A percentile compares a stretch with the other conserved stretches of the same genome.
Conservation (phyloP, 352 stramenopile species). For the Globisporangium barbulae region DNA sequence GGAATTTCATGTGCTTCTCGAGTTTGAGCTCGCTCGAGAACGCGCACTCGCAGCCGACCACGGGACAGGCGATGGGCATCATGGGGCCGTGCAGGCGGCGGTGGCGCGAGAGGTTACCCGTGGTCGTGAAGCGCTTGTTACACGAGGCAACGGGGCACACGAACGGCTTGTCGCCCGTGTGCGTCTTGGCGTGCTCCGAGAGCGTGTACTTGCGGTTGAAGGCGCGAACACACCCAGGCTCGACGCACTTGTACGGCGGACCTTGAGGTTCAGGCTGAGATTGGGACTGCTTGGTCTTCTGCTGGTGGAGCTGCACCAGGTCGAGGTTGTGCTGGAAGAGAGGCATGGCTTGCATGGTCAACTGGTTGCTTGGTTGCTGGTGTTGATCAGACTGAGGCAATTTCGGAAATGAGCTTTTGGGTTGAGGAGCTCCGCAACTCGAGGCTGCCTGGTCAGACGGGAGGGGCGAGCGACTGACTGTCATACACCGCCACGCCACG, state of each 20-base stretch:
- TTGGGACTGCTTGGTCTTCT: neutral
- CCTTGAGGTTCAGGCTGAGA: neutral
- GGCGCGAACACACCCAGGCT: conserved; percentile 19
- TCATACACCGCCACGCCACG: neutral
- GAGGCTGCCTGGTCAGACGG: neutral
- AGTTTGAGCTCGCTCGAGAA: conserved; percentile 38
- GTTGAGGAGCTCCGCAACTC: neutral
- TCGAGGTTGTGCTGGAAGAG: conserved; percentile 3
- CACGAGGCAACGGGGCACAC: conserved; percentile 36
- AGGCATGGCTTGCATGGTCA: neutral
- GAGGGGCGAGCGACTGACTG: neutral
- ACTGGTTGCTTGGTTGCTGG: neutral
- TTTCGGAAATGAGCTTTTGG: conserved; percentile 2
- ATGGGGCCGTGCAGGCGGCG: conserved; percentile 41
- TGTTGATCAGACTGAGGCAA: conserved; percentile 2
- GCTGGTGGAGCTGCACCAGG: neutral
- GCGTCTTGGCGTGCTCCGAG: conserved; percentile 49
- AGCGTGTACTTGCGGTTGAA: conserved; percentile 54
- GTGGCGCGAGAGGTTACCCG: conserved; percentile 48
- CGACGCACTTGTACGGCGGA: conserved; percentile 18
- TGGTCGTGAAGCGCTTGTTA: conserved; percentile 47
- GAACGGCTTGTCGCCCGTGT: conserved; percentile 50
- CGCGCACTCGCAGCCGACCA: conserved; percentile 26
- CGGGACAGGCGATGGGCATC: conserved; percentile 28
- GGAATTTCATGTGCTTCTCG: conserved; percentile 44